These are phyloP conservation scores for Claviceps maximensis DNA, from an alignment of 2,329 filamentous ascomycete species.

Conservation along the genomic window DNA sequence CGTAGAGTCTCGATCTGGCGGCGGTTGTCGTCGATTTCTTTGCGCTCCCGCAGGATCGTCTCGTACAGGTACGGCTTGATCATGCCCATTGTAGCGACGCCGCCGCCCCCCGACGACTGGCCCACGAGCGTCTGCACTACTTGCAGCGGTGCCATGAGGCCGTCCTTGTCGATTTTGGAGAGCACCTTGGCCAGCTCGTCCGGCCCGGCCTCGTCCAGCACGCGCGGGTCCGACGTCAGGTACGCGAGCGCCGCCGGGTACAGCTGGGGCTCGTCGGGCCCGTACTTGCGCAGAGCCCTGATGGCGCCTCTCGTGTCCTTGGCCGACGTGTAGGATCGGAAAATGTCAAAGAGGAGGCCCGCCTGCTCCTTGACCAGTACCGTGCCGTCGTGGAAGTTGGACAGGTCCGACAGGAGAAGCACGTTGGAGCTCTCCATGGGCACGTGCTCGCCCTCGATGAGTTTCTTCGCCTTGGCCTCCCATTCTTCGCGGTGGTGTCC, in stretches of 20 bases:
- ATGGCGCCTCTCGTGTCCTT: constrained; percentile 87
- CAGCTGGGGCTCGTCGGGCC: constrained; percentile 75
- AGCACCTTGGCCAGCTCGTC: constrained; percentile 73
- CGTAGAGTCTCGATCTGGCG: constrained; percentile 74
- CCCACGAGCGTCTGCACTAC: constrained; percentile 83
- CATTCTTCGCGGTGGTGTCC: constrained; percentile 56
- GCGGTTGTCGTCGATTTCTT: constrained; percentile 70
- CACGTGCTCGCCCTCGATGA: constrained; percentile 69
- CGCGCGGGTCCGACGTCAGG: constrained; percentile 70
- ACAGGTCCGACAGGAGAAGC: constrained; percentile 79
- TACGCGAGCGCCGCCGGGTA: constrained; percentile 90
- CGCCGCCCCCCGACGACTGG: constrained; percentile 27
- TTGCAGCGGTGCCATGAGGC: constrained; percentile 88
- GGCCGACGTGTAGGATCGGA: constrained; percentile 85
- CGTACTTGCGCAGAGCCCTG: constrained; percentile 81
- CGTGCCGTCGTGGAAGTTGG: constrained; percentile 79
- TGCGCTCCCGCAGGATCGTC: constrained; percentile 78
- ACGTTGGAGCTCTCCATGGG: constrained; percentile 94
- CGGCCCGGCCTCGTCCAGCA: constrained; percentile 71
- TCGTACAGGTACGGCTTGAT: constrained; percentile 84
- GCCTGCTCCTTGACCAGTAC: constrained; percentile 89
- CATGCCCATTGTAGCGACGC: constrained; percentile 93
- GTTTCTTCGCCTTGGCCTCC: constrained; percentile 79
- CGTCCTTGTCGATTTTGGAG: constrained; percentile 75
- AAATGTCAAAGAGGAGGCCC: constrained; percentile 85